phyloP scores from a whole-genome alignment of 352 stramenopile genomes.

The Phytophthora sp. region DNA sequence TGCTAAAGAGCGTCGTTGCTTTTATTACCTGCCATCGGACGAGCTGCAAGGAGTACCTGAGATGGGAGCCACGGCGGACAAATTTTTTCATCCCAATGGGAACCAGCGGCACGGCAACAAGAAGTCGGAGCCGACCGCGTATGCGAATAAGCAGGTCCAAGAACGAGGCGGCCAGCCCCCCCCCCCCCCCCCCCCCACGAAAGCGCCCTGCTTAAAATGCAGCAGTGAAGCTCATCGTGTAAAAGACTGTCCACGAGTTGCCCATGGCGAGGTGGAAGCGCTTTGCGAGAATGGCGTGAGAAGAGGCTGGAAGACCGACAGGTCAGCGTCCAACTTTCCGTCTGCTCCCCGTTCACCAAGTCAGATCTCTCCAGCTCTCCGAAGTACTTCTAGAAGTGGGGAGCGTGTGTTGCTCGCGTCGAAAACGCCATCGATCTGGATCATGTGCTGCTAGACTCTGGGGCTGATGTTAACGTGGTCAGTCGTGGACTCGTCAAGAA shows the following conservation, averaged over 20 bases:
- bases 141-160: too few relatives aligned
- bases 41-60: constrained; percentile 13
- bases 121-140: background rate
- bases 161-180: too few relatives aligned
- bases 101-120: background rate
- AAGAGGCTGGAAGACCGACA: background rate
- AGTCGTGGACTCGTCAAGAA: background rate
- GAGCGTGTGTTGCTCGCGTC: background rate
- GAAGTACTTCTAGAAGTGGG: background rate
- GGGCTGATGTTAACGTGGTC: background rate
- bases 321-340: background rate
- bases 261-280: background rate
- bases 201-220: constrained; percentile 13
- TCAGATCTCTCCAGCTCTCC: background rate
- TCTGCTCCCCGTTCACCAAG: background rate
- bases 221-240: background rate
- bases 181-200: too few relatives aligned
- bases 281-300: constrained; percentile 13
- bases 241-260: constrained; percentile 9
- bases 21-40: constrained; percentile 13
- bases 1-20: background rate
- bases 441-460: background rate
- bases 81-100: too few relatives aligned
- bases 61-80: constrained; percentile 1
- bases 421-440: background rate